A percentile compares a stretch with the other conserved stretches of the same genome.
Conservation (phyloP, 257 asterid genomes). For the Paulownia fortunei region DNA sequence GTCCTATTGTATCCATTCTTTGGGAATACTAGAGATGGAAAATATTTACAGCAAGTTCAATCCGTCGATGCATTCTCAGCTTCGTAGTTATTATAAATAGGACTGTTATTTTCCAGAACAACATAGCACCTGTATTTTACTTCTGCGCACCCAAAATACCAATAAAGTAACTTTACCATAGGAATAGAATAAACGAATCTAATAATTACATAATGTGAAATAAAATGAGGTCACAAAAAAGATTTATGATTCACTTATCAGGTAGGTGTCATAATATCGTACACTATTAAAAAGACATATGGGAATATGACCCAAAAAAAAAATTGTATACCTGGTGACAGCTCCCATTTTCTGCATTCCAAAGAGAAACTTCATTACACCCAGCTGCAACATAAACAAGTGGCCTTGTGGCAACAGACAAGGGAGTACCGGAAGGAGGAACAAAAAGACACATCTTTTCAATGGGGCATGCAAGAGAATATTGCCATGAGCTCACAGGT, state of each 20-base stretch:
- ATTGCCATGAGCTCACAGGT: constrained; percentile 96
- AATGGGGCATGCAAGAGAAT: constrained; percentile 79
- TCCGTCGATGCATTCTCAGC: neutral
- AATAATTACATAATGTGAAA: constrained; percentile 13
- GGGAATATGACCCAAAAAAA: constrained; percentile 14
- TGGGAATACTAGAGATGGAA: constrained; percentile 4
- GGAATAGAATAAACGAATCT: constrained; percentile 12
- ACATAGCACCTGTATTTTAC: constrained; percentile 13
- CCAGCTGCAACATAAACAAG: constrained; percentile 98
- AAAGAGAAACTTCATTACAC: constrained; percentile 92
- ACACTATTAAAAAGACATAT: constrained; percentile 7
- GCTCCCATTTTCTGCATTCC: constrained; percentile 99
- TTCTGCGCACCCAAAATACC: constrained; percentile 2
- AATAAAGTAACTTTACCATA: neutral
- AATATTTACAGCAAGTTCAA: neutral
- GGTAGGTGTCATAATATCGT: constrained; percentile 2
- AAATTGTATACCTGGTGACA: constrained; percentile 84
- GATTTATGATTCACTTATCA: constrained; percentile 9
- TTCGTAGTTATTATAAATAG: neutral
- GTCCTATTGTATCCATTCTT: neutral
- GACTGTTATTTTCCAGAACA: constrained; percentile 23
- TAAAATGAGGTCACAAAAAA: neutral
- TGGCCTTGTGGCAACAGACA: constrained; percentile 87
- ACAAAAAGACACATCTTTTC: constrained; percentile 93
- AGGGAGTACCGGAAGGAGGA: constrained; percentile 85